phyloP scores from a whole-genome alignment of 2,329 filamentous ascomycete genomes.

The Ascochyta lentis region DNA sequence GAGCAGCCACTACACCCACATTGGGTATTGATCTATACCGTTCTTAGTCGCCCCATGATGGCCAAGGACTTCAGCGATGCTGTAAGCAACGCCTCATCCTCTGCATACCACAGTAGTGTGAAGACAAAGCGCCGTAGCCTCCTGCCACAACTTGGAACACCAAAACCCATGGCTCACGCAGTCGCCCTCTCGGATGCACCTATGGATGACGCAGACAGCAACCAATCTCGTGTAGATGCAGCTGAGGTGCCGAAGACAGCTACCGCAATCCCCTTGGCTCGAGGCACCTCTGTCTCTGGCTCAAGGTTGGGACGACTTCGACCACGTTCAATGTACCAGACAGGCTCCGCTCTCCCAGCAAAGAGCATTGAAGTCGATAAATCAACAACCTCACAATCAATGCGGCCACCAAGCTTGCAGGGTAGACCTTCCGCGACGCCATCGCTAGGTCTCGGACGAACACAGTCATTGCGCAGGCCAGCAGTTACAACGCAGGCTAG shows the following conservation, averaged over 20 bases:
- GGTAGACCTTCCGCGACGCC: constrained; percentile 29
- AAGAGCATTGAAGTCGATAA: constrained; percentile 15
- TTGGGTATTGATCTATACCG: constrained; percentile 1
- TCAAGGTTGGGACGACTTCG: constrained; percentile 30
- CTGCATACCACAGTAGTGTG: background rate
- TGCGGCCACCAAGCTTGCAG: constrained; percentile 26
- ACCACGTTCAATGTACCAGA: constrained; percentile 43
- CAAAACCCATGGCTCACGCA: constrained; percentile 21
- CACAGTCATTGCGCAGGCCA: constrained; percentile 43
- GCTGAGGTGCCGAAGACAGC: background rate
- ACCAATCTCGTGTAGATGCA: background rate
- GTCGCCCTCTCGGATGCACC: background rate
- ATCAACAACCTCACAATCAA: constrained; percentile 17
- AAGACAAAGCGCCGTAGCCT: constrained; percentile 33
- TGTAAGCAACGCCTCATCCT: background rate
- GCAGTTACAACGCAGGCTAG: constrained; percentile 24
- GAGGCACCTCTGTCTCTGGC: constrained; percentile 7
- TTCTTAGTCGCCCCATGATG: background rate
- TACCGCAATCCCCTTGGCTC: constrained; percentile 9
- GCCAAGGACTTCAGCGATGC: background rate
- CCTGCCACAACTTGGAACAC: constrained; percentile 43
- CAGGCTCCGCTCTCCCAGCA: constrained; percentile 18
- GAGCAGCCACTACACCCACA: constrained; percentile 1
- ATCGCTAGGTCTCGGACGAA: constrained; percentile 28
- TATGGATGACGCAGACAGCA: background rate